Evolutionary conservation across 306 rosid species (phyloP).

Genomic region (Gleditsia sinensis): DNA sequence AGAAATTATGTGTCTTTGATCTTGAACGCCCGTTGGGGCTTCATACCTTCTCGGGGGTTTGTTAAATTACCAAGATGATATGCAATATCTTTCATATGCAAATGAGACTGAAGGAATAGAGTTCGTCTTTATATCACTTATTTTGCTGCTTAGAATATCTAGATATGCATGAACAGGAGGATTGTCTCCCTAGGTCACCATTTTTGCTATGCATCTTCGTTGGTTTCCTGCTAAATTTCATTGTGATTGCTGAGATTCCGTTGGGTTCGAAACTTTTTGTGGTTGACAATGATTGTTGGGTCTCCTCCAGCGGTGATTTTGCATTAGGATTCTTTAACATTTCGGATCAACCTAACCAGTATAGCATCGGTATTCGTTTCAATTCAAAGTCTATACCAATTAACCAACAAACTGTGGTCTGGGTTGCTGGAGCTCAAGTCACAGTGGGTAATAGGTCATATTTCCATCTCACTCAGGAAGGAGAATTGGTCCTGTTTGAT

Average conservation of each 20-base stretch:
- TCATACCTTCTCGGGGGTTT: slow-evolving; percentile 27
- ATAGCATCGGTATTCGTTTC: slow-evolving; percentile 67
- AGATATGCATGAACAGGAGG: slow-evolving; percentile 56
- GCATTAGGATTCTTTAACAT: slow-evolving; percentile 68
- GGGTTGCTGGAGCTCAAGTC: slow-evolving; percentile 68
- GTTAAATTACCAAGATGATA: slow-evolving; percentile 13
- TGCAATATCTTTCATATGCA: slow-evolving; percentile 16
- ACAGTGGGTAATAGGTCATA: slow-evolving; percentile 61
- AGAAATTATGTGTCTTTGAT: slow-evolving; percentile 30
- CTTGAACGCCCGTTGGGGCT: slow-evolving; percentile 12
- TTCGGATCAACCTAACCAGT: slow-evolving; percentile 56
- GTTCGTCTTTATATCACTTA: slow-evolving; percentile 22
- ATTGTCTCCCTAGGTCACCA: slow-evolving; percentile 37
- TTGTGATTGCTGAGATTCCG: slow-evolving; percentile 54
- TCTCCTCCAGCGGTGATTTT: slow-evolving; percentile 73
- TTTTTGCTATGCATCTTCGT: slow-evolving; percentile 43
- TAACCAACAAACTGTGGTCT: slow-evolving; percentile 55
- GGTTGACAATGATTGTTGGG: slow-evolving; percentile 54
- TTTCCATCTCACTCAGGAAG: slow-evolving; percentile 56
- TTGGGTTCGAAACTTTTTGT: slow-evolving; percentile 69
- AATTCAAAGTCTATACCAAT: slow-evolving; percentile 59
- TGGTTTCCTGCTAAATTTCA: slow-evolving; percentile 49
- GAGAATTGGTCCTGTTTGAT: slow-evolving; percentile 69
- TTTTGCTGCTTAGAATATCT: slow-evolving; percentile 30
- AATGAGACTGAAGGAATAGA: slow-evolving; percentile 17